Conservation (phyloP, 192 early-diverging fungal genomes). For the Radiomyces spectabilis region DNA sequence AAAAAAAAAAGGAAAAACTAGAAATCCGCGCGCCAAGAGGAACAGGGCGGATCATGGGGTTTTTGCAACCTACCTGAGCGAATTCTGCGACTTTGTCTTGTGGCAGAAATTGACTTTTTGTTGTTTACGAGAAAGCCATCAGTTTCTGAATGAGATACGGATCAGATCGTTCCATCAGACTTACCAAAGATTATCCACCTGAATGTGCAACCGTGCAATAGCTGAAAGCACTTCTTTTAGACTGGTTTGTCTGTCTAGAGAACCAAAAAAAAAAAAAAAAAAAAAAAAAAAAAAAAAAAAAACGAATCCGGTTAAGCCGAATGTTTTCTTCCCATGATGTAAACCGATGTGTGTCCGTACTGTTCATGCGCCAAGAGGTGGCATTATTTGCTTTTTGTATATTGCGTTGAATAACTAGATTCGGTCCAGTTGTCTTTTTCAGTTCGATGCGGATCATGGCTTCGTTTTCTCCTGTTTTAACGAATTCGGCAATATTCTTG, state of each 20-base stretch:
- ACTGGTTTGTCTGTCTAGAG: conserved; percentile 44
- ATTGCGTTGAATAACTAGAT: conserved; percentile 50
- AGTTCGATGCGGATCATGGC: conserved; percentile 86
- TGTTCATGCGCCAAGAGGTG: conserved; percentile 77
- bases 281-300: neutral
- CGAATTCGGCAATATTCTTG: conserved; percentile 85
- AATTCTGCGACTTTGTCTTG: conserved; percentile 94
- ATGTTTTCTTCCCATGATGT: neutral
- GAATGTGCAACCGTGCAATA: conserved; percentile 65
- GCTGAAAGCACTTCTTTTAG: conserved; percentile 60
- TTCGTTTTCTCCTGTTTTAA: conserved; percentile 78
- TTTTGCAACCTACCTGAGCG: conserved; percentile 66
- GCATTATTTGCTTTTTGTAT: conserved; percentile 58
- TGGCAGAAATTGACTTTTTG: conserved; percentile 94
- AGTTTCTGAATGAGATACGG: too few relatives aligned
- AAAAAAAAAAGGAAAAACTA: too few relatives aligned
- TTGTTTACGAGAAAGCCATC: too few relatives aligned
- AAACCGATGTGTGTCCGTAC: conserved; percentile 27
- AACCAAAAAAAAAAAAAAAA: neutral
- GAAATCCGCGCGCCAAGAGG: too few relatives aligned
- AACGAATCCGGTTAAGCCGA: neutral
- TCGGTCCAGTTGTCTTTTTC: conserved; percentile 31
- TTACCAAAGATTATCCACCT: conserved; percentile 94
- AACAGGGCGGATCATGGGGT: too few relatives aligned
- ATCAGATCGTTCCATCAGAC: neutral